Evolutionary conservation across 148 eudicot species (phyloP).

Genomic region (Heliamphora exappendiculata): DNA sequence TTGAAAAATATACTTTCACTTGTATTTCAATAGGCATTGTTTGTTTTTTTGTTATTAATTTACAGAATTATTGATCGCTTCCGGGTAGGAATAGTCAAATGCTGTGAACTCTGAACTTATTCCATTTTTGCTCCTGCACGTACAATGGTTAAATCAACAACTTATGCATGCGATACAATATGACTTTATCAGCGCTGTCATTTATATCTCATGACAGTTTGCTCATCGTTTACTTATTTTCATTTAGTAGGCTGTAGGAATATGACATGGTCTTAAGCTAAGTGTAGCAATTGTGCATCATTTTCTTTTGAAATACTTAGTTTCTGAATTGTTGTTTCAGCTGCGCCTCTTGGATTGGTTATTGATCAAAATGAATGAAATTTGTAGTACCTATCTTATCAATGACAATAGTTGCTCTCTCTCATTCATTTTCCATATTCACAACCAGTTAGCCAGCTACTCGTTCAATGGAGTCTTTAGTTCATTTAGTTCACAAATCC

Average conservation of each 20-base stretch:
- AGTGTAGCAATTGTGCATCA: not conserved
- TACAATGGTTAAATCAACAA: not conserved
- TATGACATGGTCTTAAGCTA: not conserved
- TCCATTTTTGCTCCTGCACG: not conserved
- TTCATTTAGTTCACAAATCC: not conserved
- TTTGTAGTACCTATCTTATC: not conserved
- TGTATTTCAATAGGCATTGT: slow-evolving; percentile 29
- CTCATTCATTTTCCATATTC: not conserved
- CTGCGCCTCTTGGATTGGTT: not conserved
- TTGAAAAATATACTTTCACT: slow-evolving; percentile 45
- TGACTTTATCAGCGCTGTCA: not conserved
- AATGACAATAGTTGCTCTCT: not conserved
- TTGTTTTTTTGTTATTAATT: not conserved
- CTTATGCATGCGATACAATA: not conserved
- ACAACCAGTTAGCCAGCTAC: not conserved
- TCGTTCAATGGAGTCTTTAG: not conserved
- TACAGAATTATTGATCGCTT: not conserved
- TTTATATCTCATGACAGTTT: not conserved
- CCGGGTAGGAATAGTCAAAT: not conserved
- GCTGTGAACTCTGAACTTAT: not conserved
- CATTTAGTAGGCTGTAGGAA: not conserved
- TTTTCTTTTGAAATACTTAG: not conserved
- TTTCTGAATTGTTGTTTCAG: not conserved
- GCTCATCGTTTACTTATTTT: not conserved
- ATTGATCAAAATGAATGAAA: not conserved